Base-by-base conservation (phyloP, 441 rosid genomes). In the Corymbia calophylla region DNA sequence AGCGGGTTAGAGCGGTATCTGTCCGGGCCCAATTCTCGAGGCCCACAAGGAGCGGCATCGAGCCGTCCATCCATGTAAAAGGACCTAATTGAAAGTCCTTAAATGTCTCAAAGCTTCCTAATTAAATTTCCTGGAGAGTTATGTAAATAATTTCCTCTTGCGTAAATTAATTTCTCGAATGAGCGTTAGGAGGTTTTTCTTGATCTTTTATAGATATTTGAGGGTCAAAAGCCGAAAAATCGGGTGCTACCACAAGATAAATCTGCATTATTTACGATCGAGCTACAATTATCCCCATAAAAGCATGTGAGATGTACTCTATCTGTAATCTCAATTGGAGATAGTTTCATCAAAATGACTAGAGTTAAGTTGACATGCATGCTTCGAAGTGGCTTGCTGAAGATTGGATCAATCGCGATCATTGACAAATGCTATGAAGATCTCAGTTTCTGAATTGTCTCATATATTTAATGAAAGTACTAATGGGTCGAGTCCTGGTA, bases 201-300 rank as follows among this genome's bases (percentile, higher is more conserved):
- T 77, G 29, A 73, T 73, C 82, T 39, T 73, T 39, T 39, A 39
- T 73, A 21, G 49, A 3, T 21, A 39, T 8, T 17, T 3, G 5
- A 44, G 84, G 51, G 8, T 44, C n/a, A 3, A 77, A 44, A 19
- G 84, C 6, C 44, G 51, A 77, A 77, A 44, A 19, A 77, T 11
- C 0, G 8, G 17, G n/a, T 2, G 3, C n/a, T 0, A 1, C n/a
- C n/a, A 39, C 18, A 1, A 77, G 51, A 39, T 21, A 21, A 51
- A 77, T 1, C 23, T 1, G 0, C 18, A 0, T 51, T 77, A 10
- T 23, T 5, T 51, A 77, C 6, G 84, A 77, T 77, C 1, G n/a
- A 25, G 27, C 3, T 2, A 2, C 51, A 3, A 44, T 39, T 23
- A 44, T 4, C 3, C 51, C n/a, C 1, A 1, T 1, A 0, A 39